Base-by-base conservation (phyloP, 202 grass and related monocot species). In the Bolboschoenoplectus hybrid region DNA sequence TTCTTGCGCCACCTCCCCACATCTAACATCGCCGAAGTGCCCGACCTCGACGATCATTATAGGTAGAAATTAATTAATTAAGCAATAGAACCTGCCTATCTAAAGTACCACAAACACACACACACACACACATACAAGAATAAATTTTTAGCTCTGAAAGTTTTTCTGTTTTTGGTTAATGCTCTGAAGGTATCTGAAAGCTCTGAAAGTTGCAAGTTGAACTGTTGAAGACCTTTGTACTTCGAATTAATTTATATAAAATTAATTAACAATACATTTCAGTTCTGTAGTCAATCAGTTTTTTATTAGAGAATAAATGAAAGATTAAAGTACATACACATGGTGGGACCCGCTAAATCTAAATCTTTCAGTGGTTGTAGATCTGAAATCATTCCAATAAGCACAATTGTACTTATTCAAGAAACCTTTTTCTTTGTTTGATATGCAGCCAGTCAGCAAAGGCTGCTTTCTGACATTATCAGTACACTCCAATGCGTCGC, bases 1-100 rank as follows among this genome's bases (percentile, higher is more conserved):
- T 98, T 87, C 90, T 74, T 98, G 13, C 88, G 96, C 86, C 93
- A 98, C 84, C 96, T 94, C 52, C 93, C 93, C 5, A 89, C 87
- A 17, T 83, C 96, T 60, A 95, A 95, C 90, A 67, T 98, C 83
- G 40, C 82, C 7, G 89, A 94, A 0, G 52, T 95, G 19, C 78
- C 91, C 0, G 91, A 95, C 88, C 87, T 93, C 26, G 89, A 92
- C 43, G 91, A 95, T n/a, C 66, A 84, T 1, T 97, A 93, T 82
- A 71, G 91, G 89, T 91, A 81, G 2, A 43, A 56, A 26, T 26
- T 26, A 26, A 26, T 63, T 81, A n/a, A 19, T 40, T 36, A 35
- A 14, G 32, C 26, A 55, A 75, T 55, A 36, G 26, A 53, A 47
- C 68, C 26, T 76, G 14, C 1, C 47, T 38, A 52, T 47, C 46